These are phyloP conservation scores for Fusarium sp. DNA, from an alignment of 2,329 filamentous ascomycete species.

Conservation along the genomic window DNA sequence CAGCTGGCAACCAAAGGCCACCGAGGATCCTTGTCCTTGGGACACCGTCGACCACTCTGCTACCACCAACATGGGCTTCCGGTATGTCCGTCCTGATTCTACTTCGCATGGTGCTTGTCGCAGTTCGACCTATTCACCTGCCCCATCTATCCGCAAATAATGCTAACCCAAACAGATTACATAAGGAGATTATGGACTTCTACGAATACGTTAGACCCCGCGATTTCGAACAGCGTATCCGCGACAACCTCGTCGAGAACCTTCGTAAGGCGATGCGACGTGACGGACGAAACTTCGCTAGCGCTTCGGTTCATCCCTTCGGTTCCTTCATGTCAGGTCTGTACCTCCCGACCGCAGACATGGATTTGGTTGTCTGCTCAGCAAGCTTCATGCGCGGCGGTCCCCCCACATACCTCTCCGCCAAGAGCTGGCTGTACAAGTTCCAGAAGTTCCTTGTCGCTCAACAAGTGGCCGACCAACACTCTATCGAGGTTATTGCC, in stretches of 20 bases:
- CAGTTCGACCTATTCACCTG: no score
- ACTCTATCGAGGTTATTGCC: conserved; percentile 75
- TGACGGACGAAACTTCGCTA: conserved; percentile 62
- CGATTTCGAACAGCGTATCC: conserved; percentile 80
- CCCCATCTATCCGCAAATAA: background rate
- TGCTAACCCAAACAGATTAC: conserved; percentile 67
- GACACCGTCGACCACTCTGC: conserved; percentile 65
- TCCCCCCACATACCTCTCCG: conserved; percentile 59
- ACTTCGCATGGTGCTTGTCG: background rate
- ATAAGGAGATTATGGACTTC: conserved; percentile 91
- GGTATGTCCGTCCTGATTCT: conserved; percentile 58
- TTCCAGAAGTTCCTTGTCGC: conserved; percentile 71
- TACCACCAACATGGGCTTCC: conserved; percentile 65
- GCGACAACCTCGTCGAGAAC: conserved; percentile 77
- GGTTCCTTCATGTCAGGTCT: conserved; percentile 93
- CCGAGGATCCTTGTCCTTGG: conserved; percentile 72
- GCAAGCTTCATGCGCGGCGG: conserved; percentile 67
- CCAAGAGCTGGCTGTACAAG: conserved; percentile 69
- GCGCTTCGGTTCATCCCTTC: conserved; percentile 78
- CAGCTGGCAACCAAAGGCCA: conserved; percentile 63
- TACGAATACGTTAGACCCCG: conserved; percentile 85
- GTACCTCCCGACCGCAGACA: conserved; percentile 80
- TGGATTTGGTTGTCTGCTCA: conserved; percentile 88
- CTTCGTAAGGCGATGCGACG: conserved; percentile 70
- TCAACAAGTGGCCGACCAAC: conserved; percentile 67